A percentile compares a stretch with the other conserved stretches of the same genome.
Conservation (phyloP, 768 basidiomycete genomes). For the Suillus subalutaceus region DNA sequence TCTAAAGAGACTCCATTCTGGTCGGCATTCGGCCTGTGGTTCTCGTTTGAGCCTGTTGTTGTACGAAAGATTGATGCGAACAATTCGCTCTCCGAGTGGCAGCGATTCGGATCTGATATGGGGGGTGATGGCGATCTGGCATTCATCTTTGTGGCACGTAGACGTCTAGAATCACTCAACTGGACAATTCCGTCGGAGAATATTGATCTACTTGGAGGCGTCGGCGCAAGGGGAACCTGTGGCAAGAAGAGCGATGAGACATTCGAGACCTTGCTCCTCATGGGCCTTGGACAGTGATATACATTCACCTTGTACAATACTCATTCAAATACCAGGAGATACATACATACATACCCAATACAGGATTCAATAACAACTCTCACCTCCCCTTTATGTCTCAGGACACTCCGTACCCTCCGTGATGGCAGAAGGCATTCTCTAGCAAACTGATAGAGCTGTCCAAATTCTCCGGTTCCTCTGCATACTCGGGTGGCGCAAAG, state of each 20-base stretch:
- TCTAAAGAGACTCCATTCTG: conserved; percentile 77
- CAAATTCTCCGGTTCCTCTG: conserved; percentile 47
- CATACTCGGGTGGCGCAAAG: conserved; percentile 57
- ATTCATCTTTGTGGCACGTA: conserved; percentile 65
- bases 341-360: background rate
- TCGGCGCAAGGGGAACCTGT: conserved; percentile 50
- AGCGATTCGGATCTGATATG: conserved; percentile 45
- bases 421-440: conserved; percentile 51
- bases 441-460: conserved; percentile 53
- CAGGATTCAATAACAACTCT: background rate
- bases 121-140: conserved; percentile 35
- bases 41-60: conserved; percentile 61
- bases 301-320: background rate
- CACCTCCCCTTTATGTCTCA: background rate
- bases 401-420: conserved; percentile 12
- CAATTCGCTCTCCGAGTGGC: conserved; percentile 31
- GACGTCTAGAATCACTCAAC: conserved; percentile 56
- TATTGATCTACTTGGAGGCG: conserved; percentile 56
- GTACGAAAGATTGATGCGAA: conserved; percentile 19
- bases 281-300: conserved; percentile 30
- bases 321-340: background rate
- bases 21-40: conserved; percentile 82
- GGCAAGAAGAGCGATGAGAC: conserved; percentile 62
- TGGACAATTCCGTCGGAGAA: conserved; percentile 61
- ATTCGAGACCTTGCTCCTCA: conserved; percentile 67